Conservation (phyloP, 1,139 yeast genomes). For the Insectozyma bohioensis region DNA sequence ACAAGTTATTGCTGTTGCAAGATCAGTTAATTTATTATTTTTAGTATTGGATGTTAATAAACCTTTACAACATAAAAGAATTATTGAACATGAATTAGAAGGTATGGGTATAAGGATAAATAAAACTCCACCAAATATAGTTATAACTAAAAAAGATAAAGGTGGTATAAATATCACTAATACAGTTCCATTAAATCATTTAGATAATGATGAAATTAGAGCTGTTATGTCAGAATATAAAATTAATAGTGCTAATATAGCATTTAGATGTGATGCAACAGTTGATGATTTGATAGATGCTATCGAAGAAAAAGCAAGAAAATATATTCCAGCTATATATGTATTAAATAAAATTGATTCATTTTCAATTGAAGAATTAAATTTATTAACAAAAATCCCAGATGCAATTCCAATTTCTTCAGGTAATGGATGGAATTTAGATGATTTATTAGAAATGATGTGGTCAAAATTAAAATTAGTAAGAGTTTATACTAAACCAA, state of each 20-base stretch:
- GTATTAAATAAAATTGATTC: constrained; percentile 95
- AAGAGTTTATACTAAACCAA: constrained; percentile 95
- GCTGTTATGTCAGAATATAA: constrained; percentile 96
- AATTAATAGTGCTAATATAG: constrained; percentile 94
- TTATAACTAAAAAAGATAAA: constrained; percentile 86
- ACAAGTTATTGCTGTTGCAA: constrained; percentile 97
- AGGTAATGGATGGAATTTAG: constrained; percentile 95
- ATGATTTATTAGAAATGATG: constrained; percentile 89
- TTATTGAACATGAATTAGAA: constrained; percentile 92
- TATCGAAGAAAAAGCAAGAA: constrained; percentile 85
- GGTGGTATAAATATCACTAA: constrained; percentile 95
- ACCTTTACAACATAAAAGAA: constrained; percentile 89
- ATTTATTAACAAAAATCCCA: constrained; percentile 85
- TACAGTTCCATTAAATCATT: constrained; percentile 87
- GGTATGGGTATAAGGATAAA: constrained; percentile 96
- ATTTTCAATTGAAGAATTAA: constrained; percentile 89
- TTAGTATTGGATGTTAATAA: constrained; percentile 94
- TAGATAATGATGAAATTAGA: constrained; percentile 88
- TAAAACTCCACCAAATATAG: constrained; percentile 87
- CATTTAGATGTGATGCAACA: constrained; percentile 95
- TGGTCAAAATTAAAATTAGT: constrained; percentile 90
- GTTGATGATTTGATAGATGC: constrained; percentile 94
- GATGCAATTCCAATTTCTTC: constrained; percentile 96
- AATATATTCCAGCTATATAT: constrained; percentile 92
- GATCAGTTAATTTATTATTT: constrained; percentile 90